phyloP scores from a whole-genome alignment of 345 rosid species.

The Boechera stricta region DNA sequence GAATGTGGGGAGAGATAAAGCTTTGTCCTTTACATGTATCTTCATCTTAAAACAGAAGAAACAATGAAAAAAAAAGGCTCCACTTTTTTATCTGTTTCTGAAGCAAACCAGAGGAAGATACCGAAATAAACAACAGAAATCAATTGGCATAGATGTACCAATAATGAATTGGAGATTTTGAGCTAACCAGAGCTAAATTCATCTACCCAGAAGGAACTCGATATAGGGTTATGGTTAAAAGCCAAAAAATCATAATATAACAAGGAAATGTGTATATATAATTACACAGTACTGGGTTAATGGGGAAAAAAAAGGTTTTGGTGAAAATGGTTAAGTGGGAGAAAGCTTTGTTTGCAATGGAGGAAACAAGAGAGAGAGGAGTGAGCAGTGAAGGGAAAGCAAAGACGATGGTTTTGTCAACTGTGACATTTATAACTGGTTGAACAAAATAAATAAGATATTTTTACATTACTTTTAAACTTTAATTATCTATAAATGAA shows the following conservation, averaged over 20 bases:
- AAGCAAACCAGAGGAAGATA: conserved; percentile 36
- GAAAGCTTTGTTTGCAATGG: conserved; percentile 91
- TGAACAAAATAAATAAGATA: conserved; percentile 13
- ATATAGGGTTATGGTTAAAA: conserved; percentile 16
- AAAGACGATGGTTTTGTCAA: conserved; percentile 39
- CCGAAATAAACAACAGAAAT: conserved; percentile 26
- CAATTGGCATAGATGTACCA: conserved; percentile 56
- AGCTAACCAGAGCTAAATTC: conserved; percentile 15
- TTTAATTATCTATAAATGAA: background rate
- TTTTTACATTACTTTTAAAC: background rate
- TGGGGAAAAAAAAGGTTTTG: conserved; percentile 33
- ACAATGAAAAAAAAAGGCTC: conserved; percentile 47
- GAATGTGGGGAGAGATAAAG: conserved; percentile 36
- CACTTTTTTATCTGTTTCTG: conserved; percentile 29
- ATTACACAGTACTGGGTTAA: conserved; percentile 20
- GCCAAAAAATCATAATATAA: conserved; percentile 23
- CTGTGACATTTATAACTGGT: conserved; percentile 56
- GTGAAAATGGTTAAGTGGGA: conserved; percentile 64
- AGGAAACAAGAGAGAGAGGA: conserved; percentile 61
- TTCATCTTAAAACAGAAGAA: conserved; percentile 61
- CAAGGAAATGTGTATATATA: conserved; percentile 22
- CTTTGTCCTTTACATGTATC: conserved; percentile 54
- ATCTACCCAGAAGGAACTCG: conserved; percentile 3
- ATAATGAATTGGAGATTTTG: conserved; percentile 48
- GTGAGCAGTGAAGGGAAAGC: conserved; percentile 58